phyloP scores from a whole-genome alignment of 768 basidiomycete genomes.

The Trametes cubensis region DNA sequence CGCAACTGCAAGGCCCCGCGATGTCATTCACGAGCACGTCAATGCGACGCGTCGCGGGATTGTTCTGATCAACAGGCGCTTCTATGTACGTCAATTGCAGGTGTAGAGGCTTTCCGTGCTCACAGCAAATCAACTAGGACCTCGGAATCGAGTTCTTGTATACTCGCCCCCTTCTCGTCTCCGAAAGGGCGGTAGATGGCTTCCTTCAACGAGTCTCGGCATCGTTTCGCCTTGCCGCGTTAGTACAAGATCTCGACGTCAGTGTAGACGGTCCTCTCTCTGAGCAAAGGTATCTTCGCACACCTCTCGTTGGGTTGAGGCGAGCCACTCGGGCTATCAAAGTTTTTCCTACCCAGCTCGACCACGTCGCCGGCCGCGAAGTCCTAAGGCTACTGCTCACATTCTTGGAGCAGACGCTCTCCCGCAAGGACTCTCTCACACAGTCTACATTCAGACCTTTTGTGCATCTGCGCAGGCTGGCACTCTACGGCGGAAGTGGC shows the following conservation, averaged over 20 bases:
- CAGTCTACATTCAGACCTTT: too few relatives aligned
- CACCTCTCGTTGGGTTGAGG: too few relatives aligned
- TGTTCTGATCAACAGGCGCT: neutral
- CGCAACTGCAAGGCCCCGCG: neutral
- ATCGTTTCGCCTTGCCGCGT: neutral
- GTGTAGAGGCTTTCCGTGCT: neutral
- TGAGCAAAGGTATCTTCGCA: neutral
- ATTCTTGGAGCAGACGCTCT: too few relatives aligned
- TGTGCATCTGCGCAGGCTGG: too few relatives aligned
- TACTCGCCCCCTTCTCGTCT: neutral
- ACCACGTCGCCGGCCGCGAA: too few relatives aligned
- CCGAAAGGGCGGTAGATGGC: neutral
- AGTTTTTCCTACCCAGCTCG: too few relatives aligned
- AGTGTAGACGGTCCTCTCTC: neutral
- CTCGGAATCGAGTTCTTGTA: slow-evolving; percentile 2
- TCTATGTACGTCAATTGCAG: neutral
- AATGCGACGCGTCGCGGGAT: neutral
- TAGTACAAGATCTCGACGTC: neutral
- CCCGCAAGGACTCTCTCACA: too few relatives aligned
- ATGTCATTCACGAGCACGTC: neutral
- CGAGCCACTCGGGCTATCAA: neutral
- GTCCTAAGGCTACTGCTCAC: too few relatives aligned
- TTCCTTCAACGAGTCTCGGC: neutral
- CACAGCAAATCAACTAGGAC: neutral
- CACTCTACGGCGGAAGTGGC: neutral